These are phyloP conservation scores for Rhodotorula kratochvilovae DNA, from an alignment of 768 basidiomycete genomes.

Conservation along the genomic window DNA sequence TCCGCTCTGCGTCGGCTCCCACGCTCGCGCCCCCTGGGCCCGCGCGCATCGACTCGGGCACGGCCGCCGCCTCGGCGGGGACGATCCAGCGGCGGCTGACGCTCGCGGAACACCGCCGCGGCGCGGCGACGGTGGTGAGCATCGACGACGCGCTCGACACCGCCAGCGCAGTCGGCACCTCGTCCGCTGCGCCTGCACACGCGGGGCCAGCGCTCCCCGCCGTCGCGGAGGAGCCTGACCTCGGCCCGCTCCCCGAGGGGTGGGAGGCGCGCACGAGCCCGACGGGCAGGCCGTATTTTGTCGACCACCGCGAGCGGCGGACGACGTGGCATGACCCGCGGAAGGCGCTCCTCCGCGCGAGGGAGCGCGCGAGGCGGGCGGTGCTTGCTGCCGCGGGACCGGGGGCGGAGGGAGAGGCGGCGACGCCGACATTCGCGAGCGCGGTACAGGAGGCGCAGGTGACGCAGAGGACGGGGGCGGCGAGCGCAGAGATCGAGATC, in stretches of 20 bases:
- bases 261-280: conserved; percentile 98
- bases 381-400: background rate
- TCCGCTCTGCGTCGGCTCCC: background rate
- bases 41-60: background rate
- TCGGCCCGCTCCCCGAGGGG: conserved; percentile 79
- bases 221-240: conserved; percentile 39
- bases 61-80: conserved; percentile 1
- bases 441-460: background rate
- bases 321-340: conserved; percentile 99
- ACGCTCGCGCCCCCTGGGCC: too few relatives aligned
- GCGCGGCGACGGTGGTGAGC: conserved; percentile 3
- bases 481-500: background rate
- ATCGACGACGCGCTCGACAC: conserved; percentile 31
- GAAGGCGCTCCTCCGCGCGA: conserved; percentile 64
- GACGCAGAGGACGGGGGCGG: background rate
- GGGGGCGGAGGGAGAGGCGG: background rate
- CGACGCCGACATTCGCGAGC: background rate
- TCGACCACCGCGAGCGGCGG: conserved; percentile 94
- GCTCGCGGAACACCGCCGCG: conserved; percentile 28
- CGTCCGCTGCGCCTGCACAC: background rate
- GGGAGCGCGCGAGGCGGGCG: background rate
- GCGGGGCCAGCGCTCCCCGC: background rate
- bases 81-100: conserved; percentile 22
- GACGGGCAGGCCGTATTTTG: conserved; percentile 95
- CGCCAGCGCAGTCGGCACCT: background rate